These are phyloP conservation scores for Globisporangium nunn DNA, from an alignment of 352 stramenopile genomes.

Conservation along the genomic window DNA sequence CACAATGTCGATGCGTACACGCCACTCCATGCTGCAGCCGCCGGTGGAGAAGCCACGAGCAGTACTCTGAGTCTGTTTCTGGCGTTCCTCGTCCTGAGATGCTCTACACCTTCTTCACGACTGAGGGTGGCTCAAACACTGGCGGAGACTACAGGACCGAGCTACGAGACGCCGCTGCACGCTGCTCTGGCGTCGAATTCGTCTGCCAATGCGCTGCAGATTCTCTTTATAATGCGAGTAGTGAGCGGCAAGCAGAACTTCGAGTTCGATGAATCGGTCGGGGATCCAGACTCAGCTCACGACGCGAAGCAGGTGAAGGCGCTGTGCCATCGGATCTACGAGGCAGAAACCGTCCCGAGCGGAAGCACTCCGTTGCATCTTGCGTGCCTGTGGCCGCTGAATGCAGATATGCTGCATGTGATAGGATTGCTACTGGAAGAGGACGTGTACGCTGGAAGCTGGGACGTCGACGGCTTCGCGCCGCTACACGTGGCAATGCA, in stretches of 20 bases:
- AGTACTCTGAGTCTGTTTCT: slow-evolving; percentile 33
- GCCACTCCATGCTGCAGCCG: slow-evolving; percentile 34
- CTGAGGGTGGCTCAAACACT: slow-evolving; percentile 16
- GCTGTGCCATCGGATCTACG: slow-evolving; percentile 19
- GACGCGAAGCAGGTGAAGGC: slow-evolving; percentile 5
- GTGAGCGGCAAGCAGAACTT: slow-evolving; percentile 4
- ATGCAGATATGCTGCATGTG: slow-evolving; percentile 27
- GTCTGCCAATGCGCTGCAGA: slow-evolving; percentile 29
- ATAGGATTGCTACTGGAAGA: slow-evolving; percentile 36
- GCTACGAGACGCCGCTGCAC: slow-evolving; percentile 35
- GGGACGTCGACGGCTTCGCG: slow-evolving; percentile 37
- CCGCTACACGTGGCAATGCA: slow-evolving; percentile 53
- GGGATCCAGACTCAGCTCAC: not conserved
- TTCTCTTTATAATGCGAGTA: slow-evolving; percentile 29
- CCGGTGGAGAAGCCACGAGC: slow-evolving; percentile 27
- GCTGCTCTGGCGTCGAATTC: slow-evolving; percentile 30
- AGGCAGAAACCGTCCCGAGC: slow-evolving; percentile 16
- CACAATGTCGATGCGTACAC: slow-evolving; percentile 25
- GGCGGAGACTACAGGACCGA: slow-evolving; percentile 14
- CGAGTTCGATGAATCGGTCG: not conserved
- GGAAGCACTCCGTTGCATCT: slow-evolving; percentile 47
- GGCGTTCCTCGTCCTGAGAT: slow-evolving; percentile 23
- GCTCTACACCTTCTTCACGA: slow-evolving; percentile 7
- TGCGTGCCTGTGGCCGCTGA: slow-evolving; percentile 30
- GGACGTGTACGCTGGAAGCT: slow-evolving; percentile 34